Percentiles rank a stretch among this genome's conserved stretches.
Evolutionary conservation across 179 eudicot species (phyloP).

Genomic region (Spergularia azorica): DNA sequence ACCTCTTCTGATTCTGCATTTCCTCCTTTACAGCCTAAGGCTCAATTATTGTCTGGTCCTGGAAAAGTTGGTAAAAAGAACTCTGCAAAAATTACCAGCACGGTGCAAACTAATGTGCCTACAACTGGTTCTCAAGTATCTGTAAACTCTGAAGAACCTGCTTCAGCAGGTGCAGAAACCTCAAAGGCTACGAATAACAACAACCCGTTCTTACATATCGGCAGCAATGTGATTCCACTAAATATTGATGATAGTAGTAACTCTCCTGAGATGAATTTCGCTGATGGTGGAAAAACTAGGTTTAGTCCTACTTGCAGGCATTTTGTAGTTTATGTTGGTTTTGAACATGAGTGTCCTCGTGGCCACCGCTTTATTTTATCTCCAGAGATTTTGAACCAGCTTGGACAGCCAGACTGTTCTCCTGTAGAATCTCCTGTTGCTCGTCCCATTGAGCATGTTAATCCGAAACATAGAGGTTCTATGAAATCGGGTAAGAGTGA

Average conservation of each 20-base stretch:
- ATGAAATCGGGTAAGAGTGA: constrained; percentile 48
- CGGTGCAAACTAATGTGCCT: constrained; percentile 37
- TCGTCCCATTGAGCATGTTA: constrained; percentile 42
- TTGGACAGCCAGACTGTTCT: constrained; percentile 53
- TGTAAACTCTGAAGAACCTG: constrained; percentile 36
- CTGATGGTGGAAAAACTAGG: constrained; percentile 41
- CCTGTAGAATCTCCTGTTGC: constrained; percentile 53
- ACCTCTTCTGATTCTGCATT: constrained; percentile 61
- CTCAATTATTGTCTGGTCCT: constrained; percentile 38
- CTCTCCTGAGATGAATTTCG: constrained; percentile 32
- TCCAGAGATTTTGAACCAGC: constrained; percentile 68
- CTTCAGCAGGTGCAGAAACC: constrained; percentile 37
- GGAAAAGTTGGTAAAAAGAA: constrained; percentile 55
- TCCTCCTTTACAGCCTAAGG: constrained; percentile 75
- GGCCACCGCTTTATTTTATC: constrained; percentile 90
- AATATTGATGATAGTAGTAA: constrained; percentile 42
- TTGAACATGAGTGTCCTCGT: constrained; percentile 94
- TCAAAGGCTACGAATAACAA: constrained; percentile 30
- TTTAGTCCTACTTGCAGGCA: constrained; percentile 44
- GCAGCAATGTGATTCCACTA: constrained; percentile 58
- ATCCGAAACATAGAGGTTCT: constrained; percentile 48
- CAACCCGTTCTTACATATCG: constrained; percentile 57
- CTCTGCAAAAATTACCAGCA: constrained; percentile 33
- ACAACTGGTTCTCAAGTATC: constrained; percentile 38
- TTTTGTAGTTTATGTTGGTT: constrained; percentile 71